Conservation (phyloP, 345 rosid species). For the Dovyalis caffra region DNA sequence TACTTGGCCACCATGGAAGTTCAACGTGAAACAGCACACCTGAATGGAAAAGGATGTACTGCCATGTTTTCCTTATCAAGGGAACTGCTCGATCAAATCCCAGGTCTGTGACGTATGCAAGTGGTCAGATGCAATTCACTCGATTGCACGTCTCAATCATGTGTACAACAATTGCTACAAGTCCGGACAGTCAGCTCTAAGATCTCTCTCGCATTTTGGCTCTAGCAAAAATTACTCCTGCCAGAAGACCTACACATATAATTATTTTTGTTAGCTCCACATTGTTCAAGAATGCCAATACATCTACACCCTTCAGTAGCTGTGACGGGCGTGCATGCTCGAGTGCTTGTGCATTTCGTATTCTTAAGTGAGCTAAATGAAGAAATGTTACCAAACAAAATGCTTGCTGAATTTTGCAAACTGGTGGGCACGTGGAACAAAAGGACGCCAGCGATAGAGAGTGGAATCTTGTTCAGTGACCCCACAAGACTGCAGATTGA, state of each 20-base stretch:
- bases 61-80: background rate
- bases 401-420: constrained; percentile 89
- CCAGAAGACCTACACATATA: constrained; percentile 65
- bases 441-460: constrained; percentile 80
- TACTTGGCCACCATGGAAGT: background rate
- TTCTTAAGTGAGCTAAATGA: background rate
- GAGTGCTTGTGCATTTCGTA: background rate
- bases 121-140: background rate
- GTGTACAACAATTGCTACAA: background rate
- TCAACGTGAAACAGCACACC: background rate
- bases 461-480: constrained; percentile 90
- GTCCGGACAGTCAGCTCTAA: constrained; percentile 12
- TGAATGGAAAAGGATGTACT: background rate
- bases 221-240: constrained; percentile 86
- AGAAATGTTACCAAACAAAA: constrained; percentile 69
- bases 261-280: background rate
- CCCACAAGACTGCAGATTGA: constrained; percentile 80
- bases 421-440: constrained; percentile 91
- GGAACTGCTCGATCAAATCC: background rate
- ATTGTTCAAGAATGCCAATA: background rate
- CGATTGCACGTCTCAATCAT: background rate
- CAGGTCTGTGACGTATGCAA: background rate
- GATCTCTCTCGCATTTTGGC: constrained; percentile 84
- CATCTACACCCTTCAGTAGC: background rate
- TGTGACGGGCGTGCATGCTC: background rate